A percentile compares a stretch with the other conserved stretches of the same genome.
Conservation (phyloP, 441 rosid genomes). For the Gossypium davidsonii region DNA sequence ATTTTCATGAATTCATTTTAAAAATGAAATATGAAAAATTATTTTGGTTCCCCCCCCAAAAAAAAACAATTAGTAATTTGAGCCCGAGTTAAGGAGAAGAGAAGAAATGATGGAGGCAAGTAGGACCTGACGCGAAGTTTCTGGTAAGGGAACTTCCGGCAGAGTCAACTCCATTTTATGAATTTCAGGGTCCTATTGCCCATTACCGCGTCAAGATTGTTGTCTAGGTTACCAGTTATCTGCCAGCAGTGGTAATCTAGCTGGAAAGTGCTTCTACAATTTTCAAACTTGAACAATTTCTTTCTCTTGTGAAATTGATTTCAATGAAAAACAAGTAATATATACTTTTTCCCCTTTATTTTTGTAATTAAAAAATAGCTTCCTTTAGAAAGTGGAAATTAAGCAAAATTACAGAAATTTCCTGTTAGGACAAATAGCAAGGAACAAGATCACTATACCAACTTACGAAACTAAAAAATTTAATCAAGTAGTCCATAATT, state of each 20-base stretch:
- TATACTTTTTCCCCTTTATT: no score
- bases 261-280: slow-evolving; percentile 12
- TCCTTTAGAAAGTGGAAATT: background rate
- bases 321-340: no score
- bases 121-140: slow-evolving; percentile 8
- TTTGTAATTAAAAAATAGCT: no score
- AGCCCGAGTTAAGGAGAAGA: background rate
- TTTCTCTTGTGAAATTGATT: background rate
- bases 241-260: slow-evolving; percentile 8
- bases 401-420: background rate
- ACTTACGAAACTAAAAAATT: no score
- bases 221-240: slow-evolving; percentile 12
- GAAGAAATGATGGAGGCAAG: slow-evolving; percentile 10
- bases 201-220: slow-evolving; percentile 21
- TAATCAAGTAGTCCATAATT: background rate
- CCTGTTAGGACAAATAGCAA: background rate
- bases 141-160: slow-evolving; percentile 4
- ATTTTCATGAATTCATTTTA: background rate
- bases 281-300: background rate
- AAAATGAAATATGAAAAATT: background rate
- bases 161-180: slow-evolving; percentile 2
- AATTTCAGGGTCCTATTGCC: slow-evolving; percentile 4
- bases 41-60: background rate
- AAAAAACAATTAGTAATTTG: background rate
- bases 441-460: no score